These are phyloP conservation scores for Tilletia indica DNA, from an alignment of 1,284 basidiomycete species.

Conservation along the genomic window DNA sequence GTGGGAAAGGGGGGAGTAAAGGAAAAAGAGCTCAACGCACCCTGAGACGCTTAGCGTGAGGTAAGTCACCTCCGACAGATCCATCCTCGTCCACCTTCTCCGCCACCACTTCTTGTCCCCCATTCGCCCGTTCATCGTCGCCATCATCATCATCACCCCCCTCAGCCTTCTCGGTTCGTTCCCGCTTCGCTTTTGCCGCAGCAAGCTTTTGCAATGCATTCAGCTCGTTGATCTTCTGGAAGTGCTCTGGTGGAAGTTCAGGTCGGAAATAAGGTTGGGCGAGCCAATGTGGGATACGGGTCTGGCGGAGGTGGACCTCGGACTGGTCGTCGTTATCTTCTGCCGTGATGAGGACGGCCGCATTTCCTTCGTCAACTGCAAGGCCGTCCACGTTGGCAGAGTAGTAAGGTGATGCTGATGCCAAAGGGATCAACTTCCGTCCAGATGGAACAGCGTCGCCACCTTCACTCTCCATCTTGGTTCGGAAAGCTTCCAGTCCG, in stretches of 20 bases:
- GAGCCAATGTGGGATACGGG: constrained; percentile 73
- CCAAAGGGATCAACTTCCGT: constrained; percentile 21
- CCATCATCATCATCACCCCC: background rate
- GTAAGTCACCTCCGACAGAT: background rate
- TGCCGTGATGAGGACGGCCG: constrained; percentile 30
- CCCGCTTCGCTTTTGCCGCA: background rate
- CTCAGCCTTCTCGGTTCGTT: background rate
- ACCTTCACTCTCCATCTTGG: background rate
- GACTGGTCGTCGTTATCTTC: constrained; percentile 57
- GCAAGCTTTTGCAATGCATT: background rate
- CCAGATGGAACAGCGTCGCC: background rate
- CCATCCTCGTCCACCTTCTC: background rate
- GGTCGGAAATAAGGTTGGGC: constrained; percentile 81
- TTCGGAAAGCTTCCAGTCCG: constrained; percentile 21
- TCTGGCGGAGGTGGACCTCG: constrained; percentile 57
- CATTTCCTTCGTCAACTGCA: constrained; percentile 13
- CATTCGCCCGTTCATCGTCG: background rate
- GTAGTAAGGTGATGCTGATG: constrained; percentile 28
- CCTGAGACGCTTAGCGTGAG: background rate
- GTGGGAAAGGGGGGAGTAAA: background rate
- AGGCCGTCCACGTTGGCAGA: background rate
- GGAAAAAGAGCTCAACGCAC: constrained; percentile 7
- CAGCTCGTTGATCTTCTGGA: constrained; percentile 5
- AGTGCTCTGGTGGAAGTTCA: constrained; percentile 15
- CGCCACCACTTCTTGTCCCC: background rate